These are phyloP conservation scores for Aureobasidium sp. DNA, from an alignment of 2,329 filamentous ascomycete genomes.

Conservation along the genomic window DNA sequence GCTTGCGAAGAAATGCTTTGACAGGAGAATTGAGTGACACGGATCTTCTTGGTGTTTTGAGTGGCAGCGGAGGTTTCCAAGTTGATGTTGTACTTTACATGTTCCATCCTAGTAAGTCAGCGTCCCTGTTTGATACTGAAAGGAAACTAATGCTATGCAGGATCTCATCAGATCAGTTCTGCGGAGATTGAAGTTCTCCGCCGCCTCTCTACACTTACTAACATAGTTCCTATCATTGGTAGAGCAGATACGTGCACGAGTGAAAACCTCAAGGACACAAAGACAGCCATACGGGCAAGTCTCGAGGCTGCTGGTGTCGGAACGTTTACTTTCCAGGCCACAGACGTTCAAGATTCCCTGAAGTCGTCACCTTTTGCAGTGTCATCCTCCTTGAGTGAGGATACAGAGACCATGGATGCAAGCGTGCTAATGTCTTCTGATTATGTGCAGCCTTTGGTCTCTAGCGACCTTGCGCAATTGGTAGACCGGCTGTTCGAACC, in stretches of 20 bases:
- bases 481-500: conserved; percentile 70
- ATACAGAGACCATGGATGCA: conserved; percentile 82
- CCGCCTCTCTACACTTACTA: conserved; percentile 63
- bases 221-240: conserved; percentile 75
- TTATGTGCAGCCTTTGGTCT: conserved; percentile 72
- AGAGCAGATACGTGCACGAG: conserved; percentile 56
- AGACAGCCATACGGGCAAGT: conserved; percentile 51
- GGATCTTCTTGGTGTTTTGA: conserved; percentile 70
- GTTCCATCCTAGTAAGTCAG: conserved; percentile 55
- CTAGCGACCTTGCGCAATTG: conserved; percentile 65
- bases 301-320: conserved; percentile 53
- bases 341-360: conserved; percentile 27
- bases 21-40: conserved; percentile 58
- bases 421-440: conserved; percentile 88
- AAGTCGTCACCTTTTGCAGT: conserved; percentile 57
- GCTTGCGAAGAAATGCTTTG: conserved; percentile 56
- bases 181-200: conserved; percentile 53
- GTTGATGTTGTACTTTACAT: conserved; percentile 84
- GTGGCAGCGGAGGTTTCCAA: conserved; percentile 73
- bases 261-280: conserved; percentile 48
- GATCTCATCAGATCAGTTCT: neutral
- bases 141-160: neutral
- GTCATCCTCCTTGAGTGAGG: conserved; percentile 64
- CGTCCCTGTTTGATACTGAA: neutral
- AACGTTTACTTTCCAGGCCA: conserved; percentile 55